A percentile compares a stretch with the other conserved stretches of the same genome.
Evolutionary conservation across 2,329 filamentous ascomycete genomes (phyloP).

Genomic region (Monosporascus sp.): DNA sequence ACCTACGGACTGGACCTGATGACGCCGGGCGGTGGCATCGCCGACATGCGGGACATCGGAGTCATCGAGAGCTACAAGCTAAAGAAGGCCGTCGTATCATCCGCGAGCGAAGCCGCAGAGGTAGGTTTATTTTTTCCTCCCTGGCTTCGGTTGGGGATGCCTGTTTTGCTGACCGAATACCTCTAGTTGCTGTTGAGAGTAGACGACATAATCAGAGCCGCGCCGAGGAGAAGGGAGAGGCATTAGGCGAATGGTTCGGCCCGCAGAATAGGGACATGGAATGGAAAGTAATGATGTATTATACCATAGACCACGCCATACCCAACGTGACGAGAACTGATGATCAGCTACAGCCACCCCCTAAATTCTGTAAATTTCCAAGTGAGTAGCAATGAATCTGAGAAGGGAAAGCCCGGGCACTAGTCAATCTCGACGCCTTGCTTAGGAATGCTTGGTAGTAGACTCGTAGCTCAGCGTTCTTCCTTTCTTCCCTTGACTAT

Average conservation of each 20-base stretch:
- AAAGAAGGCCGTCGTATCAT: constrained; percentile 96
- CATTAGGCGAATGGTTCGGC: constrained; percentile 44
- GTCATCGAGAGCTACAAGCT: constrained; percentile 98
- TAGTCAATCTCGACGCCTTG: no score
- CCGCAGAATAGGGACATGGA: constrained; percentile 1
- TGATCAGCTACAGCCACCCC: background rate
- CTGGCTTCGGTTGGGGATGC: background rate
- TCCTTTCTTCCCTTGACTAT: no score
- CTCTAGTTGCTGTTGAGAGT: constrained; percentile 81
- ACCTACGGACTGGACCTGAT: constrained; percentile 87
- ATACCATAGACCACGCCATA: constrained; percentile 14
- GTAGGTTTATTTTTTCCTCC: constrained; percentile 45
- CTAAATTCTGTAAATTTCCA: no score
- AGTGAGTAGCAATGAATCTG: no score
- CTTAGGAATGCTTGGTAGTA: no score
- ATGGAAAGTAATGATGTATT: constrained; percentile 17
- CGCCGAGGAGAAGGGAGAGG: constrained; percentile 76
- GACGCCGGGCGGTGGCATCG: constrained; percentile 84
- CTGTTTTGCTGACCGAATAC: constrained; percentile 10
- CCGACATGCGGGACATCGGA: constrained; percentile 92
- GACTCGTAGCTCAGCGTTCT: no score
- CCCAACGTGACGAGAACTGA: constrained; percentile 5
- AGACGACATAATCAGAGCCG: constrained; percentile 95
- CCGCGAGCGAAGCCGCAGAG: constrained; percentile 93
- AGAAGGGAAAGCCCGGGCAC: no score